phyloP scores from a whole-genome alignment of 169 alveolate species.

The Eimeria sp. region DNA sequence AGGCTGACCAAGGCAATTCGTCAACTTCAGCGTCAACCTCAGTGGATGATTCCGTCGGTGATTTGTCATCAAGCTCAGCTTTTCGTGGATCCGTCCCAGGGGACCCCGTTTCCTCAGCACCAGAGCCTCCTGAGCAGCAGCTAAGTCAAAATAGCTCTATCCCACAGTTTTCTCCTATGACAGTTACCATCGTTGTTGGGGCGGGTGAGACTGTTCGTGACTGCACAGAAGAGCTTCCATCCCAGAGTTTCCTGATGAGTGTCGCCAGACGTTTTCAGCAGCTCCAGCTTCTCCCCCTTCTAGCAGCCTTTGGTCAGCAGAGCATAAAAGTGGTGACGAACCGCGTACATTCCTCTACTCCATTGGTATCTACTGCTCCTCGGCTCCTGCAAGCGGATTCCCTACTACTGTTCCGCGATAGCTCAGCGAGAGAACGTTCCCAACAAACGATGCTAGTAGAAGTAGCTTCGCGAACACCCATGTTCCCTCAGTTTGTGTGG shows the following conservation, averaged over 20 bases:
- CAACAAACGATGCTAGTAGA: slow-evolving; percentile 61
- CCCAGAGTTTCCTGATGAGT: slow-evolving; percentile 74
- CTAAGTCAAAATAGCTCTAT: neutral
- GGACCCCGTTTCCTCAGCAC: neutral
- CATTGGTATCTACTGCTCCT: slow-evolving; percentile 21
- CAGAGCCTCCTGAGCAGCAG: neutral
- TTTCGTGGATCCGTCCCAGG: neutral
- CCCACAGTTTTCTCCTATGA: slow-evolving; percentile 47
- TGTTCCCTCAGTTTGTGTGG: slow-evolving; percentile 55
- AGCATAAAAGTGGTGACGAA: slow-evolving; percentile 63
- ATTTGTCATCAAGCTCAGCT: neutral
- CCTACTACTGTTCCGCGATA: slow-evolving; percentile 52
- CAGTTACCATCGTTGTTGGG: slow-evolving; percentile 63
- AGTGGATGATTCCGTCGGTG: neutral
- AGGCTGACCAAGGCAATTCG: neutral
- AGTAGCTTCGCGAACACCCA: slow-evolving; percentile 52
- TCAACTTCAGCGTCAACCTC: neutral
- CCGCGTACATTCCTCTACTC: slow-evolving; percentile 1
- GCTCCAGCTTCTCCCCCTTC: slow-evolving; percentile 67
- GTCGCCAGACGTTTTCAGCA: slow-evolving; percentile 73
- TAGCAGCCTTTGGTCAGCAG: slow-evolving; percentile 68
- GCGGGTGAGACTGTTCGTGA: slow-evolving; percentile 75
- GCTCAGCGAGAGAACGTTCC: slow-evolving; percentile 6
- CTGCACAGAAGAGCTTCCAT: slow-evolving; percentile 67
- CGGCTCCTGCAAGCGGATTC: slow-evolving; percentile 61